These are phyloP conservation scores for Suhomyces faveliae DNA, from an alignment of 805 yeast genomes.

Conservation along the genomic window DNA sequence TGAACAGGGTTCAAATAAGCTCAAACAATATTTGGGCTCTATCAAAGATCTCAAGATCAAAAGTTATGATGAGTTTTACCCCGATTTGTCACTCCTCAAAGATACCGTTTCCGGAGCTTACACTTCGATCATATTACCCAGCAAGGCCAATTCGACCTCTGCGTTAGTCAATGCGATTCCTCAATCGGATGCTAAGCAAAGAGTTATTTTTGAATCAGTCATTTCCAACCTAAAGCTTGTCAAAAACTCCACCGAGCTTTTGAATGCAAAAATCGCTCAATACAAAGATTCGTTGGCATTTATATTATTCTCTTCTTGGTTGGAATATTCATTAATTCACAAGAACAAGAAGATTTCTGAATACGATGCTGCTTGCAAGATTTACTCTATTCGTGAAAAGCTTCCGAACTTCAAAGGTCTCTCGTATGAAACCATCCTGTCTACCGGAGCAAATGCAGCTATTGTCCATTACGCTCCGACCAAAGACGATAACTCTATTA, in stretches of 20 bases:
- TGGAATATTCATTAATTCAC: conserved; percentile 54
- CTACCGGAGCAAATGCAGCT: conserved; percentile 74
- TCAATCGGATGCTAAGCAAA: conserved; percentile 23
- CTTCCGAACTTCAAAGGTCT: conserved; percentile 59
- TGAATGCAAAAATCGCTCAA: conserved; percentile 75
- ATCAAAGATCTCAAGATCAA: conserved; percentile 38
- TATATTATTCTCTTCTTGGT: conserved; percentile 77
- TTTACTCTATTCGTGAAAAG: conserved; percentile 53
- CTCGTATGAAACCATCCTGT: conserved; percentile 74
- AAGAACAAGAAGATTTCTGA: conserved; percentile 50
- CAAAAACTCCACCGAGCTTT: conserved; percentile 71
- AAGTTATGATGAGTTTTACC: conserved; percentile 59
- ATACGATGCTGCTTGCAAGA: conserved; percentile 61
- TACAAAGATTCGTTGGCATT: conserved; percentile 79
- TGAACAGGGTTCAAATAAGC: conserved; percentile 26
- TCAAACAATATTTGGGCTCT: conserved; percentile 22
- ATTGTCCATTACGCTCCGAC: conserved; percentile 76
- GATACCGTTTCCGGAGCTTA: conserved; percentile 16
- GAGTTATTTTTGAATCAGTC: conserved; percentile 28
- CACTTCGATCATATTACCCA: conserved; percentile 31
- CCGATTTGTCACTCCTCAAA: conserved; percentile 41
- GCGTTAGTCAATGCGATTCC: conserved; percentile 34
- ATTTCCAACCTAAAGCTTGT: conserved; percentile 60
- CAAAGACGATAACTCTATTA: conserved; percentile 50
- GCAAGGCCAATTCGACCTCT: conserved; percentile 27